Base-by-base conservation (phyloP, 139 green algal genomes). In the Micractinium sp. region DNA sequence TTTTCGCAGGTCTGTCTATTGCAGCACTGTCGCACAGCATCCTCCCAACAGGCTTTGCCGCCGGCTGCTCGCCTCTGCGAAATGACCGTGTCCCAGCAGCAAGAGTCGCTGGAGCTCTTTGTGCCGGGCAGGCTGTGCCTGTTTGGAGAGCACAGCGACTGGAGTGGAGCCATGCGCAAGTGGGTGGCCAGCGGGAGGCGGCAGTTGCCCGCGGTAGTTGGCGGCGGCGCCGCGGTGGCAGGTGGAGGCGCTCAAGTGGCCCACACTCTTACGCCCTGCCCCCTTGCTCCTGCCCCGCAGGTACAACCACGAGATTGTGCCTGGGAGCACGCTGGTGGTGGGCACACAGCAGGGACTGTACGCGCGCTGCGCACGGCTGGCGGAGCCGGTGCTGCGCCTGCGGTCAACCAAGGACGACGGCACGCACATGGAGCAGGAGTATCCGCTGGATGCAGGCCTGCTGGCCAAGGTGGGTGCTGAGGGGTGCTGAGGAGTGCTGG, bases 101-200 rank as follows among this genome's bases (percentile, higher is more conserved):
- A 41, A 20, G 73, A 84, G 14, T 47, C 78, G 31, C 29, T 89
- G 27, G 92, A 95, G 38, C 67, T 97, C 27, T 96, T 96, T 84
- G 95, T 97, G 1, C 88, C 88, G 61, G 95, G 95, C 0, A 73
- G 95, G 0, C 78, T 97, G 1, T 96, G 94, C 88, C 77, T 97
- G 14, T 93, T 97, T 81, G 95, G 95, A n/a, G 95, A 97, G 87
- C 95, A 97, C 85, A 87, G 41, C 27, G 93, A 95, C 73, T 95
- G 93, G 93, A 89, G 85, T 19, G 92, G 92, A 14, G 75, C 82
- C 3, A 85, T 91, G 61, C 85, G 85, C 20, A 87, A 85, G 77
- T 88, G 61, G 67, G 82, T 53, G 82, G 66, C 87, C 3, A 25
- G 47, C 47, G 47, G 47, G 47, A 56, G 47, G 47, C 47, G 47